phyloP scores from a whole-genome alignment of 2,329 filamentous ascomycete species.

The Alternaria sp. region DNA sequence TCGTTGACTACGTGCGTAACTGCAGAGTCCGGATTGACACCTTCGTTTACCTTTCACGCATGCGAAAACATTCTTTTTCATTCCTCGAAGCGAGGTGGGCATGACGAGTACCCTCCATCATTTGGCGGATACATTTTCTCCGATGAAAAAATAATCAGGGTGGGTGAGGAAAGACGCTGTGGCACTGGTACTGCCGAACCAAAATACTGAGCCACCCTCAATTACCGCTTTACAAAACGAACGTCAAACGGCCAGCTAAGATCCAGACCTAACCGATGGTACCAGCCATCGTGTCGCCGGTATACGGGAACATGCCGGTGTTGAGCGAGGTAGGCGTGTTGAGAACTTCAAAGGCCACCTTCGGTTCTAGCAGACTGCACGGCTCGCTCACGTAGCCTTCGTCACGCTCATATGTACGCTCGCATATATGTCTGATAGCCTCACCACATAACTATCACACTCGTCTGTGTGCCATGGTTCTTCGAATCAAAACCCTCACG shows the following conservation, averaged over 20 bases:
- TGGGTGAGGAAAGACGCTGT: neutral
- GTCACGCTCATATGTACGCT: neutral
- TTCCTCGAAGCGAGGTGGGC: neutral
- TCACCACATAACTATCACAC: neutral
- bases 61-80: neutral
- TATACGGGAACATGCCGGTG: neutral
- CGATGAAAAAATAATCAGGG: neutral
- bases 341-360: neutral
- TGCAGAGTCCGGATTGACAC: neutral
- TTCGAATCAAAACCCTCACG: neutral
- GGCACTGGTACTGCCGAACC: neutral
- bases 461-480: neutral
- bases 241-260: neutral
- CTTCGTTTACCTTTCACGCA: neutral
- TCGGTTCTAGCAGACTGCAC: neutral
- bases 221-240: neutral
- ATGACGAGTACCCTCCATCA: neutral
- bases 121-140: constrained; percentile 1
- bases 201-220: neutral
- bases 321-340: neutral
- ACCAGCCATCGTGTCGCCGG: neutral
- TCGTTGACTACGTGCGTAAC: neutral
- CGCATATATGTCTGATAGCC: neutral
- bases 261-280: neutral
- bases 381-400: neutral